These are phyloP conservation scores for Dendrocalamus sinicus DNA, from an alignment of 176 grass and related monocot species.

Conservation along the genomic window DNA sequence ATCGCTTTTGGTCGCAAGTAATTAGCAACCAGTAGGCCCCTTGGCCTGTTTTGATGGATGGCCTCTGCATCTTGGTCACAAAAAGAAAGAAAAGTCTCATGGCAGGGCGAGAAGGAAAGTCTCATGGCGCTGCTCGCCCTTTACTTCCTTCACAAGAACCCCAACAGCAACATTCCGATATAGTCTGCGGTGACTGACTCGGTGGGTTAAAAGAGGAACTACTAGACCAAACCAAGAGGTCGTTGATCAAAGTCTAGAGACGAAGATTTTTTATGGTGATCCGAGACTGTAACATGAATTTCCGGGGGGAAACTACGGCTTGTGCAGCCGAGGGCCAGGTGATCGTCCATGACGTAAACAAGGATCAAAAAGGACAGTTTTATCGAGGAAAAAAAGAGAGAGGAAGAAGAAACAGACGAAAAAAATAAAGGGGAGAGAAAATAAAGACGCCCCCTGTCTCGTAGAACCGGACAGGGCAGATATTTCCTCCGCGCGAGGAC, in stretches of 20 bases:
- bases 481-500: not conserved
- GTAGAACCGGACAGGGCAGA: constrained; percentile 21
- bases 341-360: not conserved
- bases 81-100: not conserved
- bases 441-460: constrained; percentile 16
- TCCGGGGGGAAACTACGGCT: too few relatives aligned
- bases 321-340: not conserved
- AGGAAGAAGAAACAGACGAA: not conserved
- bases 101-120: not conserved
- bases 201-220: too few relatives aligned
- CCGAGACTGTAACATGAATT: too few relatives aligned
- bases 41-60: too few relatives aligned
- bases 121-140: not conserved
- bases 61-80: not conserved
- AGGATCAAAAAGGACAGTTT: not conserved
- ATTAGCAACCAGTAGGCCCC: not conserved
- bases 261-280: too few relatives aligned
- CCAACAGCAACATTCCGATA: not conserved
- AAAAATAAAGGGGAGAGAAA: not conserved
- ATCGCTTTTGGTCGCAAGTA: not conserved
- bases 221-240: too few relatives aligned
- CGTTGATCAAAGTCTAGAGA: too few relatives aligned
- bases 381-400: too few relatives aligned
- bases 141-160: not conserved
- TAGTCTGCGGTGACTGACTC: too few relatives aligned